Conservation (phyloP, 2,329 filamentous ascomycete genomes). For the Talaromyces sp. region DNA sequence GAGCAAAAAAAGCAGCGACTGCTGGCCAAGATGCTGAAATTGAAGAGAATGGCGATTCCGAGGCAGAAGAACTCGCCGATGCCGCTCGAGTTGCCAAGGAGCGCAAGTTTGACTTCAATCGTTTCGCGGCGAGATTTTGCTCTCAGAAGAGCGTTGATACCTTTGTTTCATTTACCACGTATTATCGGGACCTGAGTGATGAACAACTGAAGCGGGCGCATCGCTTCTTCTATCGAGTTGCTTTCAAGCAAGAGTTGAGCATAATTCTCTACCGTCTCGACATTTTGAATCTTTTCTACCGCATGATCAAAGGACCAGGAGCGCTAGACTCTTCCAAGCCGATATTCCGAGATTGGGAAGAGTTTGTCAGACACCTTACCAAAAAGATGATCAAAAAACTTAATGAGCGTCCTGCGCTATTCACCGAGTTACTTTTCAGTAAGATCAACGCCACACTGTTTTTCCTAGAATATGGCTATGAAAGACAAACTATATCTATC, state of each 20-base stretch:
- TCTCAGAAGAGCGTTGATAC: constrained; percentile 84
- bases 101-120: constrained; percentile 88
- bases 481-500: constrained; percentile 68
- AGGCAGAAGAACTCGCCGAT: constrained; percentile 69
- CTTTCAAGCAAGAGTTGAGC: constrained; percentile 90
- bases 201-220: constrained; percentile 87
- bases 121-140: constrained; percentile 76
- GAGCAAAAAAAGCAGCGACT: constrained; percentile 58
- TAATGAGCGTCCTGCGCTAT: constrained; percentile 75
- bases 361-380: constrained; percentile 79
- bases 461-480: constrained; percentile 87
- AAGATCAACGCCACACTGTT: constrained; percentile 80
- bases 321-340: constrained; percentile 64
- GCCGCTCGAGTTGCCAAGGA: constrained; percentile 72
- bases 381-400: constrained; percentile 79
- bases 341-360: constrained; percentile 86
- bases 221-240: constrained; percentile 88
- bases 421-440: constrained; percentile 91
- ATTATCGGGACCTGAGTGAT: constrained; percentile 74
- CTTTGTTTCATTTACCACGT: constrained; percentile 74
- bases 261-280: constrained; percentile 88
- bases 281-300: constrained; percentile 81
- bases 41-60: constrained; percentile 57
- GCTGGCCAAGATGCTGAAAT: constrained; percentile 48
- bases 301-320: constrained; percentile 85